phyloP scores from a whole-genome alignment of 148 eudicot species.

The Nepenthes mirabilis region DNA sequence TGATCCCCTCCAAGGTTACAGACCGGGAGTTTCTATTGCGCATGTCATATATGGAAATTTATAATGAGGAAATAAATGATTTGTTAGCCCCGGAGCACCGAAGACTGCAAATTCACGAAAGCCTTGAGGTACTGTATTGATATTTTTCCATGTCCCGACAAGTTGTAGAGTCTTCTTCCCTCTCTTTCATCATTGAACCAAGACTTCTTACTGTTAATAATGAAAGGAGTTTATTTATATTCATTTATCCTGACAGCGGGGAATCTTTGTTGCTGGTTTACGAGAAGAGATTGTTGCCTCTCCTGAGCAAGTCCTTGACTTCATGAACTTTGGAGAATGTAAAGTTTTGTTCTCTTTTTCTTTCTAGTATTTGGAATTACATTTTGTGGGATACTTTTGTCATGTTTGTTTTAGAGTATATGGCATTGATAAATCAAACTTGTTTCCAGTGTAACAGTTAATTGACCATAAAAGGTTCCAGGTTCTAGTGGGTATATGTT shows the following conservation, averaged over 20 bases:
- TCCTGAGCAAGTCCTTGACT: conserved; percentile 81
- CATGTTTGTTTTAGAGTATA: too few species aligned
- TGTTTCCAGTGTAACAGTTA: too few species aligned
- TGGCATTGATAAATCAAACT: too few species aligned
- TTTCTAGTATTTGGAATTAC: background rate
- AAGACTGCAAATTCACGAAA: conserved; percentile 87
- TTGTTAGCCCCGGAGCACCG: conserved; percentile 85
- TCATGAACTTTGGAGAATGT: conserved; percentile 95
- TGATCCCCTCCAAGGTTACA: conserved; percentile 30
- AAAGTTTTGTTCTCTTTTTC: conserved; percentile 11
- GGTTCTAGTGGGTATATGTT: too few species aligned
- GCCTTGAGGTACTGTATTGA: conserved; percentile 49
- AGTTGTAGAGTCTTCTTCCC: background rate
- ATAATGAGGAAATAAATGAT: conserved; percentile 95
- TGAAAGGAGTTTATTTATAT: conserved; percentile 1
- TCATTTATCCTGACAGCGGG: conserved; percentile 41
- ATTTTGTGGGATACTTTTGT: too few species aligned
- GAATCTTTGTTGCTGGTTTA: conserved; percentile 93
- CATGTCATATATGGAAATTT: conserved; percentile 97
- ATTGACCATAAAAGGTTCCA: too few species aligned
- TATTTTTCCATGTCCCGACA: background rate
- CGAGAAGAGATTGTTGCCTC: conserved; percentile 95
- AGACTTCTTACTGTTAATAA: background rate
- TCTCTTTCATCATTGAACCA: background rate
- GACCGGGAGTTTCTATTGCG: conserved; percentile 82